Percentiles rank a stretch among this genome's conserved stretches.
Conservation (phyloP, 176 grass and related monocot genomes). For the Cymbopogon citratus region DNA sequence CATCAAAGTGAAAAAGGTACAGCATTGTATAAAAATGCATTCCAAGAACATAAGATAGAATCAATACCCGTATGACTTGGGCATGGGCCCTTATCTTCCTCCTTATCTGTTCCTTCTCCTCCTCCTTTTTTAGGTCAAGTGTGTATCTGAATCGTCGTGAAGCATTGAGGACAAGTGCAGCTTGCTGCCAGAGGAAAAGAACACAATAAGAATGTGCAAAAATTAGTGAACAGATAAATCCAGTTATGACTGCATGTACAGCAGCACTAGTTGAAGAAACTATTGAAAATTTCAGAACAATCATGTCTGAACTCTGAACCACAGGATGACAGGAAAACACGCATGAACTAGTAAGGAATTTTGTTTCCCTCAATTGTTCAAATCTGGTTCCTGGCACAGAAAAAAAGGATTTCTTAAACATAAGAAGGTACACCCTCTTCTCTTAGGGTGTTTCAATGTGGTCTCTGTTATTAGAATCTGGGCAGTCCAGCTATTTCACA, state of each 20-base stretch:
- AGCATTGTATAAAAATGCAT: background rate
- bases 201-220: conserved; percentile 2
- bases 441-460: too few relatives aligned
- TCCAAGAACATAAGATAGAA: conserved; percentile 26
- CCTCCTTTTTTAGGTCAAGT: conserved; percentile 76
- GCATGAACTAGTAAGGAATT: conserved; percentile 4
- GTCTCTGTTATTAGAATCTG: too few relatives aligned
- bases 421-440: too few relatives aligned
- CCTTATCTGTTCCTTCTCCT: conserved; percentile 81
- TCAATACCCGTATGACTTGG: conserved; percentile 93
- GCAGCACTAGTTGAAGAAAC: background rate
- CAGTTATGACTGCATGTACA: conserved; percentile 12
- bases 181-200: conserved; percentile 59
- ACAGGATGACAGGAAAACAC: conserved; percentile 12
- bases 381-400: too few relatives aligned
- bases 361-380: background rate
- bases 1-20: conserved; percentile 10
- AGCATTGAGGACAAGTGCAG: conserved; percentile 91
- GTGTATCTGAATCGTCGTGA: conserved; percentile 98
- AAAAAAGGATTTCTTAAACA: too few relatives aligned
- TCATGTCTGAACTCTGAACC: background rate
- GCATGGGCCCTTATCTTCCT: conserved; percentile 90
- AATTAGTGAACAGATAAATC: conserved; percentile 19
- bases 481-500: too few relatives aligned
- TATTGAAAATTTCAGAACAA: conserved; percentile 14